Base-by-base conservation (phyloP, 2,329 filamentous ascomycete genomes). In the Capronia coronata region DNA sequence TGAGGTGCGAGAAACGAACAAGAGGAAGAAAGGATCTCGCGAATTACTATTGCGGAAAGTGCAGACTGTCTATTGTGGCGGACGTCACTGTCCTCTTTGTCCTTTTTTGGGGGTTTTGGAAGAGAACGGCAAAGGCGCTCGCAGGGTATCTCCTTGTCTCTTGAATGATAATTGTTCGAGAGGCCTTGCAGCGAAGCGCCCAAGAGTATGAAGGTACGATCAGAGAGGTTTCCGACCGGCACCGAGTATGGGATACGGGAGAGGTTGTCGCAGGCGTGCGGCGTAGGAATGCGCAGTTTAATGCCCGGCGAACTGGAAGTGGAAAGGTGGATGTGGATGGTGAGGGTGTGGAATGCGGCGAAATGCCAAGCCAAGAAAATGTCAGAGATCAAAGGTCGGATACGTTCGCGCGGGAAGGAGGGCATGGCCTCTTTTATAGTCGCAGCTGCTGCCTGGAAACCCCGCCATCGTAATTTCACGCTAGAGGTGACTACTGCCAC, bases 21-120 rank as follows among this genome's bases (percentile, higher is more conserved):
- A 51, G 34, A 56, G 48, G 47, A 52, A 54, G 51, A 37, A 37
- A 37, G 34, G 34, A 51, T 43, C n/a, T 48, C 47, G 50, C 47
- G 50, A 56, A 53, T 56, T 54, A 56, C 51, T 56, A 56, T 51
- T 54, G 54, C 54, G 54, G 54, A 54, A 56, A 56, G 51, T 43
- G 52, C 52, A 52, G 51, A 54, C 51, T 54, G 54, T 56, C 54
- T 56, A 56, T 48, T 50, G 18, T 27, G 7, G 47, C 29, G 48
- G 40, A 21, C 43, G 49, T 42, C 42, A 43, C 30, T 50, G 48
- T 54, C 43, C 45, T 46, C 43, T 39, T 46, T 29, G 37, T 46
- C 44, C 49, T 25, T 22, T 44, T 40, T 47, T n/a, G n/a, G 40
- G 46, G 25, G 25, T 27, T 10, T 41, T 48, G 25, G 43, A 43